Evolutionary conservation across 2,329 filamentous ascomycete species (phyloP), one percentile per base, ranked within the genome.

Genomic region (Hymenoscyphus scutula): DNA sequence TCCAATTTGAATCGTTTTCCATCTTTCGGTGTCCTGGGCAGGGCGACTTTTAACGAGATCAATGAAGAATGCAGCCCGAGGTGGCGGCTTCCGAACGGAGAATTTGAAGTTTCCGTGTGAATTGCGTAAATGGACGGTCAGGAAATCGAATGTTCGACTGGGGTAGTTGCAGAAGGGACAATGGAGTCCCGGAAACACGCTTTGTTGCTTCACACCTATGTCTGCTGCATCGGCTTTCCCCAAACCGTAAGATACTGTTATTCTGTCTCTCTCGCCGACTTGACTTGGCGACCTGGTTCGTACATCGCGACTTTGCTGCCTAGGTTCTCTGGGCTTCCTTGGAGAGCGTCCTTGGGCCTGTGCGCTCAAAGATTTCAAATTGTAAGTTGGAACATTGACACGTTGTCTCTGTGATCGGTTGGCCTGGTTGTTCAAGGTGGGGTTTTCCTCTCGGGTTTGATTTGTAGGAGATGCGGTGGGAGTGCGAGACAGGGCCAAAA

Each of bases 281-380:
- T 25, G 37, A 15, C 54, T 34, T 37, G 29, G 29, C 27, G 54
- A 38, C 23, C 15, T 58, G 1, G 32, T 45, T 25, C 19, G 41
- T 48, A 1, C n/a, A 45, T 19, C 38, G 8, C 38, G 38, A 19
- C 38, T n/a, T 45, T 19, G 38, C 38, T 45, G 17, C 8, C 38
- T 45, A 19, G n/a, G 32, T 34, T 34, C 6, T 37, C 23, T 56
- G 30, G 7, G n/a, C 6, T 56, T 73, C 67, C 77, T 78, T 19
- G 72, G 70, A 53, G 81, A 80, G 67, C 78, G 82, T 3, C 84
- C 83, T 58, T 83, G 79, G 5, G 83, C 82, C 67, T 83, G 81
- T 67, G 84, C 82, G 71, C 81, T 86, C 17, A 87, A 74, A 13
- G 81, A 76, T 70, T 85, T 87, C 41, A 87, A 73, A 66, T 88